Percentiles rank a stretch among this genome's conserved stretches.
Evolutionary conservation across 2,329 filamentous ascomycete genomes (phyloP).

Genomic region (Fusarium sp.): DNA sequence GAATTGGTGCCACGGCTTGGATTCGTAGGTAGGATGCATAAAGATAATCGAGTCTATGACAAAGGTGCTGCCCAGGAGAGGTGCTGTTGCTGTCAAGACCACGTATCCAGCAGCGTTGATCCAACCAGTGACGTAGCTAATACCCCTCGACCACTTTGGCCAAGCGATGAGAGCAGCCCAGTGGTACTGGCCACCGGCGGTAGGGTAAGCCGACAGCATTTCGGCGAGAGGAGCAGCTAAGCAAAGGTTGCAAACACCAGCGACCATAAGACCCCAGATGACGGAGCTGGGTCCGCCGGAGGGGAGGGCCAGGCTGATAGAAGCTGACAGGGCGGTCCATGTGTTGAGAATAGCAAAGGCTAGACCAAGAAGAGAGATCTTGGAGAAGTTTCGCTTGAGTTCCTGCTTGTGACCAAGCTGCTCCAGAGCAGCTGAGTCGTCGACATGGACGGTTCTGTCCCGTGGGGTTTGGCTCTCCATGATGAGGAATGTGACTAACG

Average conservation of each 20-base stretch:
- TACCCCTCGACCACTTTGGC: conserved; percentile 69
- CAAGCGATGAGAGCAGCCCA: conserved; percentile 77
- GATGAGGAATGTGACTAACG: not conserved
- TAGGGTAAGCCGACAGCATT: conserved; percentile 75
- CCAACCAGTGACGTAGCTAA: conserved; percentile 80
- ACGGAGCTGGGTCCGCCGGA: conserved; percentile 79
- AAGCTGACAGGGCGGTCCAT: conserved; percentile 64
- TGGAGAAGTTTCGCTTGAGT: conserved; percentile 64
- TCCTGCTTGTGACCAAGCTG: conserved; percentile 64
- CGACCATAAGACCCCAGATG: conserved; percentile 76
- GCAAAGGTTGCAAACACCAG: conserved; percentile 77
- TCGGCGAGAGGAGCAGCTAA: conserved; percentile 78
- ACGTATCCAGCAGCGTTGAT: conserved; percentile 81
- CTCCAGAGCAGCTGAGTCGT: conserved; percentile 58
- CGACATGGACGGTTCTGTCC: conserved; percentile 38
- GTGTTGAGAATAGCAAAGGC: conserved; percentile 65
- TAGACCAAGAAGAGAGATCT: conserved; percentile 62
- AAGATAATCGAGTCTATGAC: conserved; percentile 75
- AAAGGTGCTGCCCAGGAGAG: conserved; percentile 75
- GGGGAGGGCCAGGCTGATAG: conserved; percentile 67
- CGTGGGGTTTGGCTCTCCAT: conserved; percentile 42
- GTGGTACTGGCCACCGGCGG: conserved; percentile 75
- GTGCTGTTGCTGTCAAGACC: conserved; percentile 75
- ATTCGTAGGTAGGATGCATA: conserved; percentile 68
- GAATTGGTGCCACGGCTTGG: conserved; percentile 78